These are phyloP conservation scores for Aspergillus clavatus DNA, from an alignment of 2,329 filamentous ascomycete genomes.

Conservation along the genomic window DNA sequence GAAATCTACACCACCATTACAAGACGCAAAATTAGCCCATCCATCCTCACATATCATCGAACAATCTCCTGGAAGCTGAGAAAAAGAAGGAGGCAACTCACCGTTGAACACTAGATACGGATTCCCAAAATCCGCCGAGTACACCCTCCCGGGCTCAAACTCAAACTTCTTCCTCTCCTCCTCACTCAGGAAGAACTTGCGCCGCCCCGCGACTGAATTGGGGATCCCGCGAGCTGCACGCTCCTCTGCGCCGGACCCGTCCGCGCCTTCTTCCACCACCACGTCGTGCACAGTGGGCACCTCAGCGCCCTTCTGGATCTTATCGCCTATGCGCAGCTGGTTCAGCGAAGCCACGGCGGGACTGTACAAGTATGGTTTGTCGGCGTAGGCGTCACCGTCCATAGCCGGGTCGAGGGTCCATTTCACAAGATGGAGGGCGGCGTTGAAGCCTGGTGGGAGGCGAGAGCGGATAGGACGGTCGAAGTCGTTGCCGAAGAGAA, in stretches of 20 bases:
- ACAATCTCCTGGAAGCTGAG: too few species aligned
- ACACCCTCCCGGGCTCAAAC: conserved; percentile 59
- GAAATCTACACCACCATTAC: conserved; percentile 26
- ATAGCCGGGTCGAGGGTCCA: conserved; percentile 89
- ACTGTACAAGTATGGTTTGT: conserved; percentile 81
- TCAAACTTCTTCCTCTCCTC: conserved; percentile 52
- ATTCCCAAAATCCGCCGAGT: conserved; percentile 77
- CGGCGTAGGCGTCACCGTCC: conserved; percentile 83
- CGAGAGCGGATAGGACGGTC: conserved; percentile 82
- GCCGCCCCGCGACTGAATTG: conserved; percentile 49
- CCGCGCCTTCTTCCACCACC: conserved; percentile 63
- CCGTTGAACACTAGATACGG: conserved; percentile 83
- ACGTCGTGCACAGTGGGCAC: conserved; percentile 42
- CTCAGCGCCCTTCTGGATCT: conserved; percentile 22
- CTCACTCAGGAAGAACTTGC: conserved; percentile 58
- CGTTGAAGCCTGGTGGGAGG: conserved; percentile 78
- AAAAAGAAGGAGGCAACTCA: conserved; percentile 24
- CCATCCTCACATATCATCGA: not conserved
- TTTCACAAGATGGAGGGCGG: conserved; percentile 77
- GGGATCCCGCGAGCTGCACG: conserved; percentile 51
- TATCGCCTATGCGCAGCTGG: conserved; percentile 61
- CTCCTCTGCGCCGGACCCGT: conserved; percentile 47
- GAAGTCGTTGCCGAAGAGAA: conserved; percentile 95
- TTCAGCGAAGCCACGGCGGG: conserved; percentile 78
- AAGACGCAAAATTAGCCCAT: not conserved